phyloP scores from a whole-genome alignment of 176 grass and related monocot species.

The Eremochloa ophiuroides region DNA sequence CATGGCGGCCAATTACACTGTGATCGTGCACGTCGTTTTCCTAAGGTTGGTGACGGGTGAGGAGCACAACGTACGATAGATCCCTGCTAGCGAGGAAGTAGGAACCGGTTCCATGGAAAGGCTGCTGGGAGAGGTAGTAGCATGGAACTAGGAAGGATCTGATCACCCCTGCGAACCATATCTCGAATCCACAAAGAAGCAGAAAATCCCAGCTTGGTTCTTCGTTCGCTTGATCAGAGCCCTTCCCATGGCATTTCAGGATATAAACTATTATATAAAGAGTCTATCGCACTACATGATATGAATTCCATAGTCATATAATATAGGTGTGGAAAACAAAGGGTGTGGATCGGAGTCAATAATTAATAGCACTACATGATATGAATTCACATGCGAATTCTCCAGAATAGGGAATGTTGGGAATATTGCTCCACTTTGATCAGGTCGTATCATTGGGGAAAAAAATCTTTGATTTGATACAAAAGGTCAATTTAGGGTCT shows the following conservation, averaged over 20 bases:
- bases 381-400: constrained; percentile 10
- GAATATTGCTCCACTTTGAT: constrained; percentile 31
- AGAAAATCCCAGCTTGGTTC: background rate
- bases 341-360: constrained; percentile 7
- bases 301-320: too few relatives aligned
- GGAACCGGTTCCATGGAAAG: constrained; percentile 27
- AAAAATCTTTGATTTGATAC: constrained; percentile 40
- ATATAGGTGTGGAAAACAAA: background rate
- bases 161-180: constrained; percentile 16
- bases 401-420: constrained; percentile 31
- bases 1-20: background rate
- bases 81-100: background rate
- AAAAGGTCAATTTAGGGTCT: constrained; percentile 33
- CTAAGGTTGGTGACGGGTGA: background rate
- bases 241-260: background rate
- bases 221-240: background rate
- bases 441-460: background rate
- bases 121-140: background rate
- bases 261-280: too few relatives aligned
- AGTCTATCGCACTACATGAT: too few relatives aligned
- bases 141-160: constrained; percentile 14
- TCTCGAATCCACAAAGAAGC: constrained; percentile 22
- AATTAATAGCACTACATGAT: background rate
- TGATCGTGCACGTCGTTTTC: constrained; percentile 32
- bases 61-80: background rate